A percentile compares a stretch with the other conserved stretches of the same genome.
Evolutionary conservation across 2,329 filamentous ascomycete genomes (phyloP).

Genomic region (Fusarium buharicum): DNA sequence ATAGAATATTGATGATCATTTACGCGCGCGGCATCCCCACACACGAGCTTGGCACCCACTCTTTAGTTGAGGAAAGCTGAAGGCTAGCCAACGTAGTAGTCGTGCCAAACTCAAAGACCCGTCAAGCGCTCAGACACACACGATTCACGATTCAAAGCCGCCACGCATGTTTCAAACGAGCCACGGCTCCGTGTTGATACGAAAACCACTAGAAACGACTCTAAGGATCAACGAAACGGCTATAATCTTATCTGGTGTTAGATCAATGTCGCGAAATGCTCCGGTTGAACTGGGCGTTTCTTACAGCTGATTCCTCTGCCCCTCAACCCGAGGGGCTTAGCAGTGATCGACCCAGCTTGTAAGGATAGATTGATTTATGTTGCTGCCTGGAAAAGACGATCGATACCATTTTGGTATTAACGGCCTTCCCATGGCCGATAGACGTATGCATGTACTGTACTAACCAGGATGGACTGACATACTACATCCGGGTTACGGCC

Average conservation of each 20-base stretch:
- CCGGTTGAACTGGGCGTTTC: constrained; percentile 9
- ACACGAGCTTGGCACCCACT: constrained; percentile 14
- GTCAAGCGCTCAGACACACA: constrained; percentile 10
- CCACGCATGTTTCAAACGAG: constrained; percentile 32
- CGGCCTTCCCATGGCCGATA: constrained; percentile 20
- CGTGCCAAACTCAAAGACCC: constrained; percentile 6
- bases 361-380: constrained; percentile 29
- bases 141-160: constrained; percentile 11
- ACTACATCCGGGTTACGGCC: constrained; percentile 13
- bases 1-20: constrained; percentile 9
- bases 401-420: constrained; percentile 33
- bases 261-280: constrained; percentile 19
- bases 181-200: constrained; percentile 27
- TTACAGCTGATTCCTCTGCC: neutral
- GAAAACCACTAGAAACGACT: constrained; percentile 10
- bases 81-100: constrained; percentile 8
- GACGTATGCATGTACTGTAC: constrained; percentile 2
- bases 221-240: constrained; percentile 33
- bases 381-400: constrained; percentile 34
- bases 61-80: constrained; percentile 23
- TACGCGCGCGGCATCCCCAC: constrained; percentile 39
- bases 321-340: constrained; percentile 20
- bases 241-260: constrained; percentile 12
- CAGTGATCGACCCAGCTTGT: constrained; percentile 20
- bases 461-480: constrained; percentile 11